phyloP scores from a whole-genome alignment of 2,329 filamentous ascomycete species.

The Cytospora mali region DNA sequence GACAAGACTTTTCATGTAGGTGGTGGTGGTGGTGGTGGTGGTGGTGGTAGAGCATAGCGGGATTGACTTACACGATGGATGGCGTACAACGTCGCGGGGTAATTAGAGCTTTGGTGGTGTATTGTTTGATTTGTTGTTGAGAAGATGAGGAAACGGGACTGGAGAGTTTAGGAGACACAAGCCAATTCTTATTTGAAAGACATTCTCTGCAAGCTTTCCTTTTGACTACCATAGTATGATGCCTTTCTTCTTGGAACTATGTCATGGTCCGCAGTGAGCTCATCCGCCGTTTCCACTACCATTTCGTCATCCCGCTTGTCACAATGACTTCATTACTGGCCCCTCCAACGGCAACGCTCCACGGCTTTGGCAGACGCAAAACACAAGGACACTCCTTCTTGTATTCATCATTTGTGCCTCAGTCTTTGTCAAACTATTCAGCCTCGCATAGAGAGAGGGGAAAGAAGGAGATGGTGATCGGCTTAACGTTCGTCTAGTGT shows the following conservation, averaged over 20 bases:
- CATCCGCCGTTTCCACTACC: neutral
- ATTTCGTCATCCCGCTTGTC: conserved; percentile 13
- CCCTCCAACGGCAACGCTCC: neutral
- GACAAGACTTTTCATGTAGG: too few relatives aligned
- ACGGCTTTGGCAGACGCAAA: neutral
- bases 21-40: too few relatives aligned
- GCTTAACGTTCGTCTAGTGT: neutral
- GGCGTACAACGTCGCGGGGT: neutral
- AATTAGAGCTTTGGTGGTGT: neutral
- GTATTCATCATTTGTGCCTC: neutral
- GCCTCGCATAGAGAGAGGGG: neutral
- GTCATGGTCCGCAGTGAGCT: conserved; percentile 10
- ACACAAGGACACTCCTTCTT: neutral
- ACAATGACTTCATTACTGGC: conserved; percentile 13
- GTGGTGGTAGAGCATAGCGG: neutral
- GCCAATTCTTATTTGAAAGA: neutral
- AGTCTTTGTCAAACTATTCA: too few relatives aligned
- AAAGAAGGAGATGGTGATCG: neutral
- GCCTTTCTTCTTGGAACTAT: neutral
- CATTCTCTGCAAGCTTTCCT: neutral
- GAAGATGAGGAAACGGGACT: neutral
- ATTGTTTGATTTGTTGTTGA: neutral
- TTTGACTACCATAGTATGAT: neutral
- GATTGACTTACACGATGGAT: neutral
- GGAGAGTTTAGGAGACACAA: neutral